Percentiles rank a stretch among this genome's conserved stretches.
These are phyloP conservation scores for Pseudopyricularia javanii DNA, from an alignment of 2,329 filamentous ascomycete species.

Conservation along the genomic window DNA sequence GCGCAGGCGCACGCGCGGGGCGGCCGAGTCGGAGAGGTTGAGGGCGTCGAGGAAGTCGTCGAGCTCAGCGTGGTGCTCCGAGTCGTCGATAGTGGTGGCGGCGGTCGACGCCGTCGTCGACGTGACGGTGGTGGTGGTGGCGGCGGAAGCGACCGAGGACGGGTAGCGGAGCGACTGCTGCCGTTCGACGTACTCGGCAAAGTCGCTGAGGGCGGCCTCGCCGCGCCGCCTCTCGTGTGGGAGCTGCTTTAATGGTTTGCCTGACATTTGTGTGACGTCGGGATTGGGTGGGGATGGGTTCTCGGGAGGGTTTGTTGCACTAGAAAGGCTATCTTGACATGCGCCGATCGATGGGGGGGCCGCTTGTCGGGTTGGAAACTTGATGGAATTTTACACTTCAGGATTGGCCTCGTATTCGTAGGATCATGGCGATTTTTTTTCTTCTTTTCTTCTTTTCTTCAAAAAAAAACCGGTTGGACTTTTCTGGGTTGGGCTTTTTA, in stretches of 20 bases:
- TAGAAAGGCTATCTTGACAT: background rate
- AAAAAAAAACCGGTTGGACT: background rate
- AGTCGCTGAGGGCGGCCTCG: conserved; percentile 85
- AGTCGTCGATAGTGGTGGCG: conserved; percentile 14
- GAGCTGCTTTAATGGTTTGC: conserved; percentile 46
- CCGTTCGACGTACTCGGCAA: conserved; percentile 93
- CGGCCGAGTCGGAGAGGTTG: conserved; percentile 57
- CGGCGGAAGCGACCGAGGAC: conserved; percentile 17
- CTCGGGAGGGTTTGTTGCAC: background rate
- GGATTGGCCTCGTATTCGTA: conserved; percentile 13
- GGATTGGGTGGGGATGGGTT: background rate
- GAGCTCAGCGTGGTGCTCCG: conserved; percentile 64
- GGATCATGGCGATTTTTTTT: conserved; percentile 13
- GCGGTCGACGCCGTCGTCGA: conserved; percentile 7
- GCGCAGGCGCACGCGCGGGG: conserved; percentile 56
- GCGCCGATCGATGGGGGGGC: background rate
- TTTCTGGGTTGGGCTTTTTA: background rate
- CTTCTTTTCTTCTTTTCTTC: background rate
- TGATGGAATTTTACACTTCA: background rate
- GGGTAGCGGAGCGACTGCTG: conserved; percentile 68
- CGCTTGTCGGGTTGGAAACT: background rate
- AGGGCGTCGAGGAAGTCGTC: conserved; percentile 87
- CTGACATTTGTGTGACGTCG: conserved; percentile 32
- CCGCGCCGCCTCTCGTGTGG: conserved; percentile 74
- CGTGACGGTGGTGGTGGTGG: conserved; percentile 10